Evolutionary conservation across 208 protist genomes (phyloP).

Genomic region (Vickermania spadyakhi): DNA sequence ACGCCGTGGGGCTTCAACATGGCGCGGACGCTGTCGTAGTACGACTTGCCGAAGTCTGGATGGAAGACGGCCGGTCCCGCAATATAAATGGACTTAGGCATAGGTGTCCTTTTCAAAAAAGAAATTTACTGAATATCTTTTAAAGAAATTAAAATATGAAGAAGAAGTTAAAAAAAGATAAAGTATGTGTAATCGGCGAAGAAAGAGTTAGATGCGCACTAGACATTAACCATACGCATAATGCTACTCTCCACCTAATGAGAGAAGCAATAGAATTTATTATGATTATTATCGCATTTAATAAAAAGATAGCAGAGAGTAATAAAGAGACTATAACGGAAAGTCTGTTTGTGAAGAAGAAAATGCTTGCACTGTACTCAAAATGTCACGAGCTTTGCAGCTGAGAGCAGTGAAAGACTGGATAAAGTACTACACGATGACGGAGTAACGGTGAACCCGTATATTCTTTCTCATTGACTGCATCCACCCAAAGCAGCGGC

Average conservation of each 20-base stretch:
- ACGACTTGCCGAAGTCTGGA: constrained; percentile 35
- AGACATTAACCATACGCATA: not conserved
- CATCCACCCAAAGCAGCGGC: constrained; percentile 39
- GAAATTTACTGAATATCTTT: no score
- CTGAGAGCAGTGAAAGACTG: constrained; percentile 23
- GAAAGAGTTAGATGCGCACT: not conserved
- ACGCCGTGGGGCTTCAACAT: constrained; percentile 27
- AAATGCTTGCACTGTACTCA: no score
- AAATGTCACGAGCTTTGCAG: no score
- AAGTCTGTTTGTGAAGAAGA: no score
- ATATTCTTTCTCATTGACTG: constrained; percentile 3
- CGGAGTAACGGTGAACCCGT: constrained; percentile 8
- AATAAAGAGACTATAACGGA: no score
- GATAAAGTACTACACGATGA: constrained; percentile 5
- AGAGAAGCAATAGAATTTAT: not conserved
- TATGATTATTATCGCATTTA: not conserved
- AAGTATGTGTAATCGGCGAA: not conserved
- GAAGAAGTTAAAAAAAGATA: constrained; percentile 4
- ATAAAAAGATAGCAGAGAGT: no score
- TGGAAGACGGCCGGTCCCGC: constrained; percentile 72
- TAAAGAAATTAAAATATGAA: constrained; percentile 7
- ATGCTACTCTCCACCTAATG: not conserved
- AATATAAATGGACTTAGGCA: constrained; percentile 63
- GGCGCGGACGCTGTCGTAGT: constrained; percentile 41
- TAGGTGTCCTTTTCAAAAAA: no score